These are phyloP conservation scores for Ascochyta lentis DNA, from an alignment of 2,329 filamentous ascomycete genomes.

Conservation along the genomic window DNA sequence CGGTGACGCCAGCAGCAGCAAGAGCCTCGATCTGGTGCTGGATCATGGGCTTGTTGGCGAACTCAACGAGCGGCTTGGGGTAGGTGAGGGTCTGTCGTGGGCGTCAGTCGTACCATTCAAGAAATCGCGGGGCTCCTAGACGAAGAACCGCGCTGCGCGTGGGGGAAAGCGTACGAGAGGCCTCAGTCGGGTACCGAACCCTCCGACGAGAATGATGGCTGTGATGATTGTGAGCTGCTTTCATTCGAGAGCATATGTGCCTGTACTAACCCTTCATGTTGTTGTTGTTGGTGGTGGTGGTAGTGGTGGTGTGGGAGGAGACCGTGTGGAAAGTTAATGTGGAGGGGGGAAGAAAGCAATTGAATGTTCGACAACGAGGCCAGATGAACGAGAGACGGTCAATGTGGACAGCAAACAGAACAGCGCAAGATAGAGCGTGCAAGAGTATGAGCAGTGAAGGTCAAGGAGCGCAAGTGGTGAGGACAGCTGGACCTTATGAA, in stretches of 20 bases:
- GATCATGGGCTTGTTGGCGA: constrained; percentile 99
- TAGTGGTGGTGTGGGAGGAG: constrained; percentile 28
- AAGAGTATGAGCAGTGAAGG: constrained; percentile 23
- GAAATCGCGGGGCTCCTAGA: constrained; percentile 27
- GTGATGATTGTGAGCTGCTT: constrained; percentile 18
- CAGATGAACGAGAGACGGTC: constrained; percentile 19
- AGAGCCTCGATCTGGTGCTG: constrained; percentile 96
- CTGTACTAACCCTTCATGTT: constrained; percentile 49
- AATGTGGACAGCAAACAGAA: constrained; percentile 5
- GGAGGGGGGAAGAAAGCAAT: constrained; percentile 23
- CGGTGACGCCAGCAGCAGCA: constrained; percentile 90
- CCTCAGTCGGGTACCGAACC: constrained; percentile 96
- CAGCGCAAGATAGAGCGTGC: constrained; percentile 9
- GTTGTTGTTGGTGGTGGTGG: constrained; percentile 4
- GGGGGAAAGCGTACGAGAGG: constrained; percentile 72
- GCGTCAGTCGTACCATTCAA: constrained; percentile 30
- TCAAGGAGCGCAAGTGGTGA: constrained; percentile 31
- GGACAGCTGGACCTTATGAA: constrained; percentile 33
- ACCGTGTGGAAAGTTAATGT: constrained; percentile 13
- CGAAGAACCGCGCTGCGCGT: constrained; percentile 23
- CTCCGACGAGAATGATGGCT: constrained; percentile 99
- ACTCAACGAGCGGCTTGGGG: constrained; percentile 96
- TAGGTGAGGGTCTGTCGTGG: constrained; percentile 83
- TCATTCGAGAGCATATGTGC: neutral
- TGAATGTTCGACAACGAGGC: constrained; percentile 20